Evolutionary conservation across 176 grass and related monocot species (phyloP), one percentile per base, ranked within the genome.

Genomic region (Carex myosuroides): DNA sequence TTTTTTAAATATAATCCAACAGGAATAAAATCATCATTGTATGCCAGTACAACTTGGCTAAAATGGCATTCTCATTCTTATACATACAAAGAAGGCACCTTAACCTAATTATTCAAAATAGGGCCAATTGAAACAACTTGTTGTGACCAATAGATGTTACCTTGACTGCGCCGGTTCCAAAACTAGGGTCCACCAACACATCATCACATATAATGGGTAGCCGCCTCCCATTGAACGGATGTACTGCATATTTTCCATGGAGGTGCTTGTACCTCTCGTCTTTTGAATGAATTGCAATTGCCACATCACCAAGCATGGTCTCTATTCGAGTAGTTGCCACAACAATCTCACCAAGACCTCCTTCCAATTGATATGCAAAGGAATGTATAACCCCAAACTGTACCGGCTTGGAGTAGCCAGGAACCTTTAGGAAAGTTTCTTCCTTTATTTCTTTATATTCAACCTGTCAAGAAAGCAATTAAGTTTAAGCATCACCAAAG

Each of bases 161-260:
- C 88, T 97, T 97, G 71, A 97, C 94, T 87, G 92, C 94, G 50
- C 94, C 92, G 79, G 92, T 97, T 48, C 94, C 94, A 7, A 94
- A 97, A 61, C 41, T 70, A 65, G 90, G 94, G 89, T 97, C 90
- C 22, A 94, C 94, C 53, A 97, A 85, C n/a, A 83, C 89, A 81
- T 91, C 88, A 87, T 97, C 92, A 4, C 92, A 91, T 52, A 97
- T 87, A 65, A 97, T 90, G 87, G 93, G 93, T 64, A 94, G 90
- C 53, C 85, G 91, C 55, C 89, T 46, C 3, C 83, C 88, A 87
- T 91, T 94, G 72, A 97, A 97, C 17, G 94, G 94, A 81, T 97
- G 94, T 16, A 94, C 48, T 39, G 90, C 94, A 85, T 81, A 84
- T 75, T 79, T 97, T 62, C 94, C 90, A 84, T 94, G 92, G 64